Conservation (phyloP, 805 yeast species). For the Kuraishia borneana region DNA sequence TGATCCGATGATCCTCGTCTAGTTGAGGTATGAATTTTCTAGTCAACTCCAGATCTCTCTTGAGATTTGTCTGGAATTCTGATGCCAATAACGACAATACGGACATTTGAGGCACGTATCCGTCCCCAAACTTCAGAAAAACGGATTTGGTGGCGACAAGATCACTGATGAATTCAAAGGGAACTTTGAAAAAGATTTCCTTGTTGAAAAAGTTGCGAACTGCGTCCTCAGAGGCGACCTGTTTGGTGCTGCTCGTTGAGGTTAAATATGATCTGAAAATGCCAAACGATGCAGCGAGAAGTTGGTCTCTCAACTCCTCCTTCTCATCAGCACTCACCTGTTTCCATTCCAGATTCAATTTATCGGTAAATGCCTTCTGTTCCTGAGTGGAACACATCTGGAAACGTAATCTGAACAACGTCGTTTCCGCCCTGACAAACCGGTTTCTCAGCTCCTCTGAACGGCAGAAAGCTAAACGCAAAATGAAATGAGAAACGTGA, state of each 20-base stretch:
- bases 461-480: constrained; percentile 84
- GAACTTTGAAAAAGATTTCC: constrained; percentile 72
- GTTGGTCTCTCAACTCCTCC: constrained; percentile 27
- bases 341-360: constrained; percentile 62
- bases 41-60: constrained; percentile 46
- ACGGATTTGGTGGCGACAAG: constrained; percentile 67
- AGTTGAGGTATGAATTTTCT: constrained; percentile 71
- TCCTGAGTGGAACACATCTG: constrained; percentile 51
- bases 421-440: constrained; percentile 67
- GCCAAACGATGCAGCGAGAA: constrained; percentile 44
- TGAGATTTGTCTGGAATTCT: constrained; percentile 51
- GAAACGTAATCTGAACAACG: constrained; percentile 66
- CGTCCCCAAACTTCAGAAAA: constrained; percentile 55
- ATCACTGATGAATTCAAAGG: constrained; percentile 77
- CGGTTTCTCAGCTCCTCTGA: constrained; percentile 72
- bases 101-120: constrained; percentile 75
- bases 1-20: constrained; percentile 83
- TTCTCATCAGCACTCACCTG: constrained; percentile 57
- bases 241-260: constrained; percentile 11
- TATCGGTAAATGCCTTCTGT: constrained; percentile 57
- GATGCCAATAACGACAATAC: constrained; percentile 60
- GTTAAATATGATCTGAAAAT: constrained; percentile 26
- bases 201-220: constrained; percentile 37
- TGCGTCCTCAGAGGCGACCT: constrained; percentile 33
- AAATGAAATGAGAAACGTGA: constrained; percentile 82